Evolutionary conservation across 2,329 filamentous ascomycete species (phyloP), one percentile per base, ranked within the genome.

Genomic region (Diplocarpon rosae): DNA sequence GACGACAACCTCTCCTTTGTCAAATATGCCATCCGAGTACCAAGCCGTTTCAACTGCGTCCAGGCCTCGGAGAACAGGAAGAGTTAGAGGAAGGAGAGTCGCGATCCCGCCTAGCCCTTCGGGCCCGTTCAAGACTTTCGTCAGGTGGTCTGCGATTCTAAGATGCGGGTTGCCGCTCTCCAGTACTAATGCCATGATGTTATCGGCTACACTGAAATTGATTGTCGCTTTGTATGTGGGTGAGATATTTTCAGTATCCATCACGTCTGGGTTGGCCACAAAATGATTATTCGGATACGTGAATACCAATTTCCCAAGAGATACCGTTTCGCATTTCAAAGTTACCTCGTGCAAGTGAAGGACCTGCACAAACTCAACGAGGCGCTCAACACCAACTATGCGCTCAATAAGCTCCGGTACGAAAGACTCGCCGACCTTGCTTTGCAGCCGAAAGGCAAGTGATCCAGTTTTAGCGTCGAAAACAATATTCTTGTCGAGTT

Each of bases 331-430:
- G 58, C 74, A 73, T 35, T 67, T 66, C 30, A 84, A 72, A 41
- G 72, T 69, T 13, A 69, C 69, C 37, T 68, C 66, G 52, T 75
- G 69, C 50, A 69, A 66, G 43, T 76, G 68, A 50, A 89, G 73
- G 1, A 80, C 77, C 36, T 78, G 73, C 20, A 87, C 69, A 56
- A 85, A 85, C 35, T 74, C 73, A 32, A 86, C 78, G 24, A 92
- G 70, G 15, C 81, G 75, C 56, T 84, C 77, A 46, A 92, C 79
- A 72, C 40, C 71, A 67, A 49, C 70, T 67, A 57, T 39, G 15
- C 54, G 54, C 32, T 61, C 55, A n/a, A 54, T 48, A 5, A 63
- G 52, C 17, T 42, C 40, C 9, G 53, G 42, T 30, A 62, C 54
- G 30, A 60, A 42, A 7, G 57, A 47, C 39, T 57, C 56, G 12